Evolutionary conservation across 192 early-diverging fungal genomes (phyloP), one percentile per base, ranked within the genome.

Genomic region (Spizellomyces sp.): DNA sequence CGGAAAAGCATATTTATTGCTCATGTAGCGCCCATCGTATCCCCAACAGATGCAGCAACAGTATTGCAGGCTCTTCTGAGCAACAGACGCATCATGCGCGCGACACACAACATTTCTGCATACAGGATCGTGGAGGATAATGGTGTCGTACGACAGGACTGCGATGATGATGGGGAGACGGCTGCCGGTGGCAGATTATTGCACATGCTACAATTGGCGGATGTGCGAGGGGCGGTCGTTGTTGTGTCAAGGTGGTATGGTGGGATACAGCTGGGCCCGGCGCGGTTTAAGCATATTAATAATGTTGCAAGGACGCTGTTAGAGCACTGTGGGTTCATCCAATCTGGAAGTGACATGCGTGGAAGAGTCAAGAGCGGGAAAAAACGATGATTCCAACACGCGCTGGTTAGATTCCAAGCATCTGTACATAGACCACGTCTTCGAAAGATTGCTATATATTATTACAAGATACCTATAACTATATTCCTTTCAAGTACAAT

Each of bases 161-260:
- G 92, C 70, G 96, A 98, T 75, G 96, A 98, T 75, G 95, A 98
- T 58, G 96, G 96, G 17, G 96, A 98, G 79, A 91, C 89, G 4
- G 94, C 94, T 3, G 96, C 96, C 5, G 96, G 96, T 12, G 87
- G 71, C 17, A 41, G 95, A 43, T 77, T 98, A 58, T 77, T 87
- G 9, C 93, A 96, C 80, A 77, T 98, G 68, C 76, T 98, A 74
- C 87, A 95, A 67, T 78, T 92, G 12, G 66, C 92, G 36, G 87
- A 90, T 7, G 85, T 86, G 6, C 78, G 81, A 48, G 89, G 95
- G 75, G 86, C 91, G 0, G 77, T 94, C 8, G 94, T 95, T 5
- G 86, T 96, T 4, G 95, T 98, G 15, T 80, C 83, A 1, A 76
- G 90, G 44, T 96, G 92, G 93, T 98, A 92, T 77, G 96, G 96